Evolutionary conservation across 495 filamentous ascomycete genomes (phyloP).

Genomic region (Podospora anserina): DNA sequence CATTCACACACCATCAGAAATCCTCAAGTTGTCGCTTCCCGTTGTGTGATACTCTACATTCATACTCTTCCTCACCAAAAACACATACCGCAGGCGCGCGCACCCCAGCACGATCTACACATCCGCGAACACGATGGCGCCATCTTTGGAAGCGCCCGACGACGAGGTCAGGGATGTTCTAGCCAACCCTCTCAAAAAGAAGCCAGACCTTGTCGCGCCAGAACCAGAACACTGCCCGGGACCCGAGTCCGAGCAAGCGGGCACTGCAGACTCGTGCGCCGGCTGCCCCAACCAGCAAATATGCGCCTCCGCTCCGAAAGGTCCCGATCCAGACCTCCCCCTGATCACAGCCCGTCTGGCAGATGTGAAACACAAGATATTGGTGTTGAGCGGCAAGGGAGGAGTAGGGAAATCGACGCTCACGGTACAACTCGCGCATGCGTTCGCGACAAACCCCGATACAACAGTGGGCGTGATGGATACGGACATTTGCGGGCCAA

Average conservation of each 20-base stretch:
- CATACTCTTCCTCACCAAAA: background rate
- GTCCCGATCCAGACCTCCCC: slow-evolving; percentile 90
- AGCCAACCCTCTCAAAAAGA: slow-evolving; percentile 62
- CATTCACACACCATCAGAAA: background rate
- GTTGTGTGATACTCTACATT: background rate
- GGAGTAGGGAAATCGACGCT: slow-evolving; percentile 96
- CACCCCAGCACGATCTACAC: background rate
- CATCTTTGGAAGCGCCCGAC: slow-evolving; percentile 64
- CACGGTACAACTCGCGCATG: slow-evolving; percentile 78
- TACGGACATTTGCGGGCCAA: slow-evolving; percentile 92
- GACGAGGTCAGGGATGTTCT: slow-evolving; percentile 61
- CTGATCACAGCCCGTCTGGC: slow-evolving; percentile 80
- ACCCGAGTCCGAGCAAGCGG: slow-evolving; percentile 81
- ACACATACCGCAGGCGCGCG: background rate
- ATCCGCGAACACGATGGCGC: slow-evolving; percentile 30
- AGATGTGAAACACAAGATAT: slow-evolving; percentile 80
- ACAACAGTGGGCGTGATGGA: slow-evolving; percentile 89
- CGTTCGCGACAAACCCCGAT: slow-evolving; percentile 73
- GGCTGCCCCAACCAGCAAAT: slow-evolving; percentile 95
- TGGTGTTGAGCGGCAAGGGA: slow-evolving; percentile 90
- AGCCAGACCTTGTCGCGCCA: slow-evolving; percentile 82
- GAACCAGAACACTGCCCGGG: slow-evolving; percentile 97
- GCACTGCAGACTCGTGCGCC: slow-evolving; percentile 81
- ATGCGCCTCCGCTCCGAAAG: slow-evolving; percentile 90
- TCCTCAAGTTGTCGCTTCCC: background rate